phyloP scores from a whole-genome alignment of 2,329 filamentous ascomycete genomes.

The Colletotrichum aenigma region DNA sequence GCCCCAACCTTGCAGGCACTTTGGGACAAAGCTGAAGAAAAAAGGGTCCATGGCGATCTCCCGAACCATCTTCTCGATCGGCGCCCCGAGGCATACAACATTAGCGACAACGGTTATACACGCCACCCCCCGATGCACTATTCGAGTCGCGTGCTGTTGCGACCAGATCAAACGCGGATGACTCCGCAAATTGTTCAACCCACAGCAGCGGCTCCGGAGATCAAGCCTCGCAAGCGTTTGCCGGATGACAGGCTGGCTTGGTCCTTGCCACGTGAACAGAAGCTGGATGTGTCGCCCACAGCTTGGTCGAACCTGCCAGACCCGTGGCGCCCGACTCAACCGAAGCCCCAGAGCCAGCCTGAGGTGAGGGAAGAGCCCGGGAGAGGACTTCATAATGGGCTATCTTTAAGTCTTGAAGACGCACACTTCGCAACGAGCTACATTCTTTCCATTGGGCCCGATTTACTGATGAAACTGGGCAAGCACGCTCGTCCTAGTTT shows the following conservation, averaged over 20 bases:
- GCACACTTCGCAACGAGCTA: background rate
- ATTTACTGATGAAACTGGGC: background rate
- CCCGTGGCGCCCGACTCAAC: background rate
- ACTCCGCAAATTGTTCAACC: background rate
- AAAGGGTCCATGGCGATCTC: background rate
- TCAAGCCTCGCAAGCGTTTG: background rate
- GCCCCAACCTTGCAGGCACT: constrained; percentile 1
- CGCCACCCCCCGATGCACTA: background rate
- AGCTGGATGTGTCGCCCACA: background rate
- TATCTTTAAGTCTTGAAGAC: background rate
- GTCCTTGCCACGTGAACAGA: background rate
- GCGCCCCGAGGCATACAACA: background rate
- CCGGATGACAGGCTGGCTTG: background rate
- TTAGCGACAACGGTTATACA: background rate
- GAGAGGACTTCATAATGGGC: background rate
- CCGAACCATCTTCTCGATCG: background rate
- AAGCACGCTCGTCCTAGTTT: background rate
- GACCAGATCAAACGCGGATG: background rate
- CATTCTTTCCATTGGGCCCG: background rate
- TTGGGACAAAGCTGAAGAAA: constrained; percentile 13
- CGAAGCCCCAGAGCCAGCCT: background rate
- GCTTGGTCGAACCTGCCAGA: background rate
- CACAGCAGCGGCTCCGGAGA: background rate
- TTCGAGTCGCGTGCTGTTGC: background rate
- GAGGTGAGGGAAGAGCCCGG: background rate